Percentiles rank a stretch among this genome's conserved stretches.
Conservation (phyloP, 1,284 basidiomycete species). For the Heterobasidion irregulare region DNA sequence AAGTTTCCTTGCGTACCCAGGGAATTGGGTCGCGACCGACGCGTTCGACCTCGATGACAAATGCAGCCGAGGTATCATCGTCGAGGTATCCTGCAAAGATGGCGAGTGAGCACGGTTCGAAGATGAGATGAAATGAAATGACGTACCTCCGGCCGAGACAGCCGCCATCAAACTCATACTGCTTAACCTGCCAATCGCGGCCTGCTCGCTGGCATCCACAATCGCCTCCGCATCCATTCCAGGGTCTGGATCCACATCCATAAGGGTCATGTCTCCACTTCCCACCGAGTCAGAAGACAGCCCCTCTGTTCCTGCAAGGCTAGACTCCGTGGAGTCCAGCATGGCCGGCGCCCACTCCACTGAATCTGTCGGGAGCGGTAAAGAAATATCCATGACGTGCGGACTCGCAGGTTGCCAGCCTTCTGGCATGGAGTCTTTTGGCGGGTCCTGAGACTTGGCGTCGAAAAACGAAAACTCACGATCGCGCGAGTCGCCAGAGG, state of each 20-base stretch:
- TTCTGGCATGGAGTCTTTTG: too few relatives aligned
- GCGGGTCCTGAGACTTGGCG: too few relatives aligned
- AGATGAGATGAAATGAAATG: conserved; percentile 5
- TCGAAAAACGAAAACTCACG: too few relatives aligned
- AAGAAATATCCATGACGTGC: too few relatives aligned
- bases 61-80: conserved; percentile 54
- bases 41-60: conserved; percentile 78
- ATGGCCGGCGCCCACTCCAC: too few relatives aligned
- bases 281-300: too few relatives aligned
- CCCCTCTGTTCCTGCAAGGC: too few relatives aligned
- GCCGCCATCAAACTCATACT: conserved; percentile 93
- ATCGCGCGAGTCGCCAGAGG: too few relatives aligned
- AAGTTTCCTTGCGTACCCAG: conserved; percentile 86
- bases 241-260: not conserved
- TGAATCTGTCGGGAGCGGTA: too few relatives aligned
- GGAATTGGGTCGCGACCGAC: conserved; percentile 74
- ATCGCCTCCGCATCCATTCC: conserved; percentile 1
- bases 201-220: conserved; percentile 44
- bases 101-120: not conserved
- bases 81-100: conserved; percentile 44
- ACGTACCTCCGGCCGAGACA: conserved; percentile 65
- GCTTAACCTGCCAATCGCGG: conserved; percentile 80
- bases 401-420: too few relatives aligned
- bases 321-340: too few relatives aligned
- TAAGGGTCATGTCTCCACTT: too few relatives aligned